Conservation (phyloP, 139 green algal species). For the Nannochloris sp. region DNA sequence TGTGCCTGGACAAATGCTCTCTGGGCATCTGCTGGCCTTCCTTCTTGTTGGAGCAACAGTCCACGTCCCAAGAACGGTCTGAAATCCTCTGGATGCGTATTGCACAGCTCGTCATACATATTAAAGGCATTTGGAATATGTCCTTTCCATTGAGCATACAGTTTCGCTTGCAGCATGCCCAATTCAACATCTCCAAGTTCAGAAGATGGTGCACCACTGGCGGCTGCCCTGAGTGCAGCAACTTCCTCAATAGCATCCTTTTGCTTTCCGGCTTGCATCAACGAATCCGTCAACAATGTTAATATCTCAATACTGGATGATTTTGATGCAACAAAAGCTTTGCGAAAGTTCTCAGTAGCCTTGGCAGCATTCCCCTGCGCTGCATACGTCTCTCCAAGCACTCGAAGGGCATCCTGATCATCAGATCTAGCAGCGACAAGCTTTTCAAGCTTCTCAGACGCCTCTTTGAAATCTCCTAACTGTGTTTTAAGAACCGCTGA, state of each 20-base stretch:
- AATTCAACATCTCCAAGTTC: constrained; percentile 18
- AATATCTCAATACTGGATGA: constrained; percentile 23
- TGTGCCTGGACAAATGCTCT: constrained; percentile 34
- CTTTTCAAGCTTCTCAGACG: constrained; percentile 11
- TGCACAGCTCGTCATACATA: constrained; percentile 28
- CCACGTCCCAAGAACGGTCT: constrained; percentile 29
- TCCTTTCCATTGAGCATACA: constrained; percentile 34
- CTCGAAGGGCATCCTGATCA: constrained; percentile 20
- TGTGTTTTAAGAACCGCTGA: constrained; percentile 20
- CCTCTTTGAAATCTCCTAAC: constrained; percentile 17
- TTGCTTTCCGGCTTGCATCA: constrained; percentile 13
- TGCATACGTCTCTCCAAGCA: constrained; percentile 28
- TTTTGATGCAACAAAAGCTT: constrained; percentile 8
- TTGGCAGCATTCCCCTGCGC: constrained; percentile 7
- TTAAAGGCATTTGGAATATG: constrained; percentile 31
- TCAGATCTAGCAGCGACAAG: constrained; percentile 13
- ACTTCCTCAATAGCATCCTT: constrained; percentile 24
- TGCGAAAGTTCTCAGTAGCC: constrained; percentile 22
- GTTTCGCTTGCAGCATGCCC: constrained; percentile 24
- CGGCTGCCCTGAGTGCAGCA: constrained; percentile 2
- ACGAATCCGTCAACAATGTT: constrained; percentile 11
- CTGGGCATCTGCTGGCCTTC: constrained; percentile 26
- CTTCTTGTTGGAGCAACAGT: constrained; percentile 30
- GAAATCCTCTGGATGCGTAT: constrained; percentile 33
- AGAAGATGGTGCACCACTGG: not conserved